Evolutionary conservation across 2,329 filamentous ascomycete species (phyloP).

Genomic region (Podosphaera aphanis): DNA sequence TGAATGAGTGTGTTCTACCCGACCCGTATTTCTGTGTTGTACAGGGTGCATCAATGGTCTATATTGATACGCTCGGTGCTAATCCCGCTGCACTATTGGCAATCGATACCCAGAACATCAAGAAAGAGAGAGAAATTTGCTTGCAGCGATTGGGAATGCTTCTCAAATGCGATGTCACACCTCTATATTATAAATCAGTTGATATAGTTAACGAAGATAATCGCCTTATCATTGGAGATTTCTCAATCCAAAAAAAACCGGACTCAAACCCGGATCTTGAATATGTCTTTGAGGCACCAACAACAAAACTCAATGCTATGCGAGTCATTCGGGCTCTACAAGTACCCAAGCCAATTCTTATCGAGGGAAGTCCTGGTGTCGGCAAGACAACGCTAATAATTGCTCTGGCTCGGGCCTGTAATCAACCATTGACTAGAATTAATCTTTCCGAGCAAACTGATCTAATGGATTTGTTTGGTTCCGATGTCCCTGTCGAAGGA

Average conservation of each 20-base stretch:
- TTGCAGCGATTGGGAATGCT: conserved; percentile 47
- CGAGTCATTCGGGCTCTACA: conserved; percentile 74
- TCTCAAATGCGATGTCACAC: conserved; percentile 35
- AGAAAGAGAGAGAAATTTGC: conserved; percentile 48
- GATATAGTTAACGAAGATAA: conserved; percentile 30
- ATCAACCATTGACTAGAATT: conserved; percentile 69
- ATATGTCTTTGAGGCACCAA: conserved; percentile 72
- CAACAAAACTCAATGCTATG: conserved; percentile 75
- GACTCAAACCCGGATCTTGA: conserved; percentile 27
- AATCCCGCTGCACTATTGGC: conserved; percentile 78
- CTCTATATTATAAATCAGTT: conserved; percentile 41
- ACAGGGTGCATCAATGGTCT: conserved; percentile 86
- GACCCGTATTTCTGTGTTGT: conserved; percentile 29
- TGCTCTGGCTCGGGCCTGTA: conserved; percentile 58
- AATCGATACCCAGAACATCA: conserved; percentile 43
- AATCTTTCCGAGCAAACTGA: conserved; percentile 97
- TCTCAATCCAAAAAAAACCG: conserved; percentile 35
- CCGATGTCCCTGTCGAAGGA: conserved; percentile 87
- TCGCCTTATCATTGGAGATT: conserved; percentile 47
- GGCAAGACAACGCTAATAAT: conserved; percentile 88
- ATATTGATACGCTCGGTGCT: conserved; percentile 81
- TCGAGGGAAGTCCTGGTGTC: conserved; percentile 94
- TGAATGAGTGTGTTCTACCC: conserved; percentile 35
- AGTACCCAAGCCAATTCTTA: conserved; percentile 68
- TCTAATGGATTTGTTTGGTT: conserved; percentile 89